Conservation (phyloP, 768 basidiomycete species). For the Mycena alexandri region DNA sequence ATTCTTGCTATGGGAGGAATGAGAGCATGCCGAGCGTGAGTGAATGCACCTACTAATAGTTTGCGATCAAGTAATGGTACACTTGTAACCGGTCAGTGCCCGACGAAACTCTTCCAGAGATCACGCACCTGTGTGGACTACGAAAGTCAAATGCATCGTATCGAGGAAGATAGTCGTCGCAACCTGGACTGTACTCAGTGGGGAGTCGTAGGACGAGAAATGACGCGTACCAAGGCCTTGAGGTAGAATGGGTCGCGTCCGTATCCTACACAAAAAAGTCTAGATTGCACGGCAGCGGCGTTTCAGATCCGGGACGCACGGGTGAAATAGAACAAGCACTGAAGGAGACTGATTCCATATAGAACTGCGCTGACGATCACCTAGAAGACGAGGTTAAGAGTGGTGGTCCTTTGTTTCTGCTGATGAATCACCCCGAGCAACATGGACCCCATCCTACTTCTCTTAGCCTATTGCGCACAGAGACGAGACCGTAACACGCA, state of each 20-base stretch:
- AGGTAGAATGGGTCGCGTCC: slow-evolving; percentile 56
- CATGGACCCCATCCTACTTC: slow-evolving; percentile 57
- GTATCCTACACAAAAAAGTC: slow-evolving; percentile 44
- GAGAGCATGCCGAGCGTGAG: neutral
- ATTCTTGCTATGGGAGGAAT: slow-evolving; percentile 17
- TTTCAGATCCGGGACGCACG: slow-evolving; percentile 40
- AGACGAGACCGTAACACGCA: slow-evolving; percentile 28
- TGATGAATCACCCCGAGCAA: slow-evolving; percentile 50
- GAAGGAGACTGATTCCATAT: slow-evolving; percentile 60
- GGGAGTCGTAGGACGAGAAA: slow-evolving; percentile 1
- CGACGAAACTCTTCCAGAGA: neutral
- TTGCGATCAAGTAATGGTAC: slow-evolving; percentile 62
- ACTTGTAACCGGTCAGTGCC: slow-evolving; percentile 45
- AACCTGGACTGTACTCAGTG: slow-evolving; percentile 48
- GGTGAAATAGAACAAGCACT: slow-evolving; percentile 62
- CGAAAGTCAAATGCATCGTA: slow-evolving; percentile 60
- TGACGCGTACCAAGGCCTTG: slow-evolving; percentile 53
- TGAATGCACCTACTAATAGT: slow-evolving; percentile 49
- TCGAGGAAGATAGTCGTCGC: slow-evolving; percentile 57
- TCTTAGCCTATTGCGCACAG: neutral
- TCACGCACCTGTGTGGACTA: slow-evolving; percentile 57
- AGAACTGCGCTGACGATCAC: slow-evolving; percentile 46
- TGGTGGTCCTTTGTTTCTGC: no score
- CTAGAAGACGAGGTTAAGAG: no score
- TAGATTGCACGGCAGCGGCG: neutral